phyloP scores from a whole-genome alignment of 345 rosid species.

The Pugionium dolabratum region DNA sequence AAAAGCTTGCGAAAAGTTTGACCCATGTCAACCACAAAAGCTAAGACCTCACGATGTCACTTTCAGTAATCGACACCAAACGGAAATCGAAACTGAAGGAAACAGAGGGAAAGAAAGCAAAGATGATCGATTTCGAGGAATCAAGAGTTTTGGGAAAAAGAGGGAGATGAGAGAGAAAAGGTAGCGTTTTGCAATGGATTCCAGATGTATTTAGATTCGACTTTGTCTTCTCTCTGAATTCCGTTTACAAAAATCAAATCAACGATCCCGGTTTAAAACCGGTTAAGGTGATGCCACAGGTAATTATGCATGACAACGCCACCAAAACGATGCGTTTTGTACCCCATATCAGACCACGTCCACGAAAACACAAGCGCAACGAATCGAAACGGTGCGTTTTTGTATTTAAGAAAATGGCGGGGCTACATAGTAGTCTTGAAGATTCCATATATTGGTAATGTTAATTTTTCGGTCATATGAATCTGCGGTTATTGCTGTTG shows the following conservation, averaged over 20 bases:
- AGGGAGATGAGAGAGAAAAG: background rate
- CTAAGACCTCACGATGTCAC: background rate
- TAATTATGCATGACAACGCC: too few species aligned
- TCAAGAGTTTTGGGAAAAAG: constrained; percentile 11
- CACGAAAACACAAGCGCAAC: too few species aligned
- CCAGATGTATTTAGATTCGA: constrained; percentile 1
- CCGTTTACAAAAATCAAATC: constrained; percentile 4
- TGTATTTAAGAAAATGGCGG: too few species aligned
- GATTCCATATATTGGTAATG: too few species aligned
- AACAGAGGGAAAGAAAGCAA: constrained; percentile 3
- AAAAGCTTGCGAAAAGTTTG: constrained; percentile 90
- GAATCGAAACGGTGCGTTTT: too few species aligned
- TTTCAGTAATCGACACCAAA: constrained; percentile 5
- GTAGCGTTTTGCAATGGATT: constrained; percentile 33
- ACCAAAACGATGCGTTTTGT: too few species aligned
- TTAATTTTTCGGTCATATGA: too few species aligned
- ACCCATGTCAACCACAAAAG: constrained; percentile 51
- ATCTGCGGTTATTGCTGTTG: too few species aligned
- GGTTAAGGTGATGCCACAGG: too few species aligned
- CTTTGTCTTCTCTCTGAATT: background rate
- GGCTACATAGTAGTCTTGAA: too few species aligned
- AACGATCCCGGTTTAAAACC: background rate
- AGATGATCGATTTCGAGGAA: constrained; percentile 18
- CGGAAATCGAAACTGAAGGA: constrained; percentile 1
- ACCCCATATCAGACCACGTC: too few species aligned